Evolutionary conservation across 495 filamentous ascomycete genomes (phyloP).

Genomic region (Tetracladium setigerum): DNA sequence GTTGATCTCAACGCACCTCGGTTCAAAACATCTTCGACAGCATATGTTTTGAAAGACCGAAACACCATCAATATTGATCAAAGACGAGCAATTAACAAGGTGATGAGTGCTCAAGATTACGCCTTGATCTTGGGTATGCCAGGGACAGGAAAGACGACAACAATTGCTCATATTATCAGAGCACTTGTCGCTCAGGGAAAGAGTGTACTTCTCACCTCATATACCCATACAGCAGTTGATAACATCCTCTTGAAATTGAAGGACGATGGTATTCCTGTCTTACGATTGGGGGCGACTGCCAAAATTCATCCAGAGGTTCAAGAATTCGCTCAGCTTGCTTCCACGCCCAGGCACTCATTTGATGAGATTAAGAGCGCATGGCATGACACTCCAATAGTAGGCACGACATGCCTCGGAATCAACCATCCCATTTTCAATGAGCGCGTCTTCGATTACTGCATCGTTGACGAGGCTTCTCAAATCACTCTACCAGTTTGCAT

Average conservation of each 20-base stretch:
- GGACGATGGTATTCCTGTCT: constrained; percentile 66
- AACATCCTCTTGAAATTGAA: constrained; percentile 92
- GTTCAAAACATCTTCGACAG: constrained; percentile 59
- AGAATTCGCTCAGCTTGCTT: constrained; percentile 71
- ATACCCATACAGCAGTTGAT: constrained; percentile 95
- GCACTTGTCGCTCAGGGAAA: constrained; percentile 85
- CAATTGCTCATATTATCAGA: constrained; percentile 93
- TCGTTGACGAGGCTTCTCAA: constrained; percentile 95
- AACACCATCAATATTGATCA: constrained; percentile 79
- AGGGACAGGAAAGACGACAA: constrained; percentile 95
- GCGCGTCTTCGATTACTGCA: constrained; percentile 93
- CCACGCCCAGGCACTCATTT: constrained; percentile 60
- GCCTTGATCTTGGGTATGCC: constrained; percentile 96
- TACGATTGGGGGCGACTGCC: constrained; percentile 72
- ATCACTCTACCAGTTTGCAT: constrained; percentile 93
- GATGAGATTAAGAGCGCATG: constrained; percentile 79
- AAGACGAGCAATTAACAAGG: constrained; percentile 76
- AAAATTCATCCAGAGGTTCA: constrained; percentile 86
- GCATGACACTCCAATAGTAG: constrained; percentile 77
- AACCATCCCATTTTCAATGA: constrained; percentile 82
- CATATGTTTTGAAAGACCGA: constrained; percentile 47
- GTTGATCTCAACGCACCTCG: constrained; percentile 62
- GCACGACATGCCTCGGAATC: constrained; percentile 89
- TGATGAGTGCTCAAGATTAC: constrained; percentile 92
- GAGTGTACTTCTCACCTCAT: constrained; percentile 85